Base-by-base conservation (phyloP, 2,329 filamentous ascomycete genomes). In the Fusarium pseudoanthophilum region DNA sequence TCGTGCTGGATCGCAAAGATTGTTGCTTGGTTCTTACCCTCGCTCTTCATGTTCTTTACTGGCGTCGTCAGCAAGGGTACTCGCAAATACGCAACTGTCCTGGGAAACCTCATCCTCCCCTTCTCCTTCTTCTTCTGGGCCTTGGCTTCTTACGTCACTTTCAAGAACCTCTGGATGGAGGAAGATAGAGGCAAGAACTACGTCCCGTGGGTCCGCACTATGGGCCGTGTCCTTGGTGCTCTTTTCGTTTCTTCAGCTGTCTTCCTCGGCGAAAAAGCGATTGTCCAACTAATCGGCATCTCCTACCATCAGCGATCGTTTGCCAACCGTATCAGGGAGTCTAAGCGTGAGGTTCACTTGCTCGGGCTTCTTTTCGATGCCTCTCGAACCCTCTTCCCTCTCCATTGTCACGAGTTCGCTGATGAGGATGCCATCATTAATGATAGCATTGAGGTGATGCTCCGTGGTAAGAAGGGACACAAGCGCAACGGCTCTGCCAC, bases 351-450 rank as follows among this genome's bases (percentile, higher is more conserved):
- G 75, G 89, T 98, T 53, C 89, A 90, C 78, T 88, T 98, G 5
- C 86, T 99, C 5, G 92, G 93, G 24, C 85, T 96, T 36, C 90
- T 99, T 62, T 98, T 97, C 81, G 95, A 98, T 73, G 95, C 95
- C 26, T 98, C 95, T 7, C 89, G 95, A 60, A 88, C 91, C 10
- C 86, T 98, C 57, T 99, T 98, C 79, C 96, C 96, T 32, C 92
- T 95, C 83, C 97, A 97, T 84, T 97, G 95, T 83, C 87, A 86
- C 30, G 95, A 98, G 78, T 98, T 99, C 77, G 87, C 89, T 24
- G 93, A 98, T 30, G 96, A 98, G 80, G 96, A 99, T 82, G 93
- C 95, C 79, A 87, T 94, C 78, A 98, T 99, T 80, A 93, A 93
- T 79, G 95, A 97, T 82, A 93, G 91, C 67, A 90, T 95, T 78